Conservation (phyloP, 108 stramenopile species). For the Mayamaea pseudoterrestris region DNA sequence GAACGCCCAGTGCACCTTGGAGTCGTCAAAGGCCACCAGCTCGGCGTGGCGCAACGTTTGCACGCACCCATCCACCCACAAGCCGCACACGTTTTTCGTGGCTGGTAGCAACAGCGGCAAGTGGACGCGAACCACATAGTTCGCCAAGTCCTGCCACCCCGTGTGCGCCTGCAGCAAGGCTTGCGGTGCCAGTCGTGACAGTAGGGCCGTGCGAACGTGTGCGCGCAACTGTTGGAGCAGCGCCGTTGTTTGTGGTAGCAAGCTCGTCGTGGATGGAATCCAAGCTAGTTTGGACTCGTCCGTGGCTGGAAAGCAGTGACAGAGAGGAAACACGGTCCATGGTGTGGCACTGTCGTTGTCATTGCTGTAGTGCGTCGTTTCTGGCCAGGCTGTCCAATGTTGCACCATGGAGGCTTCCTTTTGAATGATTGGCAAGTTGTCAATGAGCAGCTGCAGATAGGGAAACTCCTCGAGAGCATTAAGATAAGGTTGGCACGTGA, state of each 20-base stretch:
- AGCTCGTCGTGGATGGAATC: constrained; percentile 55
- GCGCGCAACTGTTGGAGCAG: constrained; percentile 29
- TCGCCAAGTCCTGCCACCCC: constrained; percentile 94
- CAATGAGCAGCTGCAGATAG: constrained; percentile 22
- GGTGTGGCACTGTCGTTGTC: constrained; percentile 14
- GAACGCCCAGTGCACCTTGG: constrained; percentile 89
- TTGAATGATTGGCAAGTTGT: constrained; percentile 27
- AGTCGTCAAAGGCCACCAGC: constrained; percentile 88
- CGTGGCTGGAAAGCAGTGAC: constrained; percentile 89
- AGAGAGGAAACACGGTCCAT: constrained; percentile 91
- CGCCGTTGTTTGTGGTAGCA: constrained; percentile 69
- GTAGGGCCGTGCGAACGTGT: constrained; percentile 76
- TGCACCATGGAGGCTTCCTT: constrained; percentile 50
- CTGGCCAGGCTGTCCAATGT: constrained; percentile 90
- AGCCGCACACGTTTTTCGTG: constrained; percentile 68
- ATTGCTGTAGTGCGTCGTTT: constrained; percentile 58
- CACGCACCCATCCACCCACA: constrained; percentile 93
- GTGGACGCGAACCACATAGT: constrained; percentile 90
- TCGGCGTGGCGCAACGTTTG: constrained; percentile 71
- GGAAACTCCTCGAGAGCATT: constrained; percentile 19
- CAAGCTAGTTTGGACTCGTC: constrained; percentile 49
- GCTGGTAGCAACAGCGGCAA: constrained; percentile 78
- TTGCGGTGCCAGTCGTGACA: constrained; percentile 74
- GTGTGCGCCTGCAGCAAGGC: constrained; percentile 86
- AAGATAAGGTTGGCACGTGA: constrained; percentile 58